Evolutionary conservation across 2,329 filamentous ascomycete species (phyloP), one percentile per base, ranked within the genome.

Genomic region (Stagonosporopsis vannaccii): DNA sequence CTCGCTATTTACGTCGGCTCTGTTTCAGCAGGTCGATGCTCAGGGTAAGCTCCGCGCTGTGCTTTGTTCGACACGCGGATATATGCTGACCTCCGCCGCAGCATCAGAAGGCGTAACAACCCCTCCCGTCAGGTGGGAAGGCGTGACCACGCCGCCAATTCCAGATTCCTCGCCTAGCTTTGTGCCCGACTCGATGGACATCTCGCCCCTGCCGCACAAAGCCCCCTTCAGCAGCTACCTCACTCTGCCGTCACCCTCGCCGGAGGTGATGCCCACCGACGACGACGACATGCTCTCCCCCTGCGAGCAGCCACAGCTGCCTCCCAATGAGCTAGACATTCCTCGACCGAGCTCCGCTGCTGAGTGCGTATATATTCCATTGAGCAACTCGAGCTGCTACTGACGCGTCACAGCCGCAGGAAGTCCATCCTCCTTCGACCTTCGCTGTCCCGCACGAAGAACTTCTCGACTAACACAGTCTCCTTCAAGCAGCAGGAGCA

Each of bases 201-300:
- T 97, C 76, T 97, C 94, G 40, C 94, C 95, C 35, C 79, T 98
- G 36, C 93, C 58, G 40, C 92, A 97, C 81, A 97, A 97, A 81
- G 81, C 84, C 26, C 84, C 90, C 12, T 92, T 87, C 70, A 40
- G 51, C 40, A 53, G 42, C 49, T 79, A 82, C 61, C 72, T 80
- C 42, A 75, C 82, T 26, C 77, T 91, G 50, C 84, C 86, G 26
- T 93, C 91, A 26, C 91, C 92, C 1, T 90, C 89, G 1, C 89
- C 89, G 8, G 82, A 84, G 39, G 68, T 74, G 26, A 82, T 79
- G 3, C 62, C 66, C 6, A 61, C 61, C n/a, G 82, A 82, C 57
- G 77, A 79, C 63, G 77, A 79, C 63, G 77, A 80, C 50, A 77
- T 77, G 77, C 63, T 75, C 20, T 77, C 71, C 39, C 74, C 73